Evolutionary conservation across 768 basidiomycete species (phyloP).

Genomic region (Suillus sp.): DNA sequence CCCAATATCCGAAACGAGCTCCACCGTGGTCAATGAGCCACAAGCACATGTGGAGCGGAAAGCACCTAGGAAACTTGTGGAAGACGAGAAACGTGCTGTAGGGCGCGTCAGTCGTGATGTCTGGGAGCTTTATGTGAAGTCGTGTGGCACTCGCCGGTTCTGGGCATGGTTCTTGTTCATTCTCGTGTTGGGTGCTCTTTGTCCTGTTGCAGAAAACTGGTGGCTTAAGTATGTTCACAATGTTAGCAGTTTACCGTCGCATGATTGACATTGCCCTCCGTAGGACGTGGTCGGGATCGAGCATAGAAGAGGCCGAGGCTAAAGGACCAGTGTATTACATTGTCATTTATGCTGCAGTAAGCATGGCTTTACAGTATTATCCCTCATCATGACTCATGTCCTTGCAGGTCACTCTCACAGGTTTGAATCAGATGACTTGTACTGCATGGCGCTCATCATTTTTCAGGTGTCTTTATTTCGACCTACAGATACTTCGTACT

Average conservation of each 20-base stretch:
- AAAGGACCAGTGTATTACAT: conserved; percentile 51
- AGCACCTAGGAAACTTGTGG: conserved; percentile 77
- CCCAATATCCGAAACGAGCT: conserved; percentile 43
- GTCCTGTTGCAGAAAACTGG: conserved; percentile 71
- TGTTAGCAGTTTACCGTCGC: conserved; percentile 13
- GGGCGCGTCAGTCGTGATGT: conserved; percentile 68
- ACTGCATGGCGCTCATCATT: conserved; percentile 16
- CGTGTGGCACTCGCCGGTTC: conserved; percentile 51
- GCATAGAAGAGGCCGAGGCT: conserved; percentile 39
- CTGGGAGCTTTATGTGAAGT: conserved; percentile 61
- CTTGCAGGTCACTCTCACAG: conserved; percentile 37
- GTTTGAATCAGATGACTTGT: conserved; percentile 7
- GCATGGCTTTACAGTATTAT: conserved; percentile 21
- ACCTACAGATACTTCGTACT: conserved; percentile 67
- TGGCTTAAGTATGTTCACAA: conserved; percentile 55
- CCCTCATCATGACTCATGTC: conserved; percentile 27
- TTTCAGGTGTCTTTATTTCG: conserved; percentile 51
- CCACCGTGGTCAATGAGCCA: conserved; percentile 42
- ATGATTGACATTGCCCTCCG: conserved; percentile 26
- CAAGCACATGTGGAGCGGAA: conserved; percentile 44
- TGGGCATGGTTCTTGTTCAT: conserved; percentile 60
- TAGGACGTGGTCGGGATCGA: conserved; percentile 60
- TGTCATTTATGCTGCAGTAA: conserved; percentile 65
- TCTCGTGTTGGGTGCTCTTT: conserved; percentile 57
- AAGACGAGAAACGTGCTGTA: conserved; percentile 79